Evolutionary conservation across 83 land plant genomes (phyloP), one percentile per base, ranked within the genome.

Genomic region (Picea mariana): DNA sequence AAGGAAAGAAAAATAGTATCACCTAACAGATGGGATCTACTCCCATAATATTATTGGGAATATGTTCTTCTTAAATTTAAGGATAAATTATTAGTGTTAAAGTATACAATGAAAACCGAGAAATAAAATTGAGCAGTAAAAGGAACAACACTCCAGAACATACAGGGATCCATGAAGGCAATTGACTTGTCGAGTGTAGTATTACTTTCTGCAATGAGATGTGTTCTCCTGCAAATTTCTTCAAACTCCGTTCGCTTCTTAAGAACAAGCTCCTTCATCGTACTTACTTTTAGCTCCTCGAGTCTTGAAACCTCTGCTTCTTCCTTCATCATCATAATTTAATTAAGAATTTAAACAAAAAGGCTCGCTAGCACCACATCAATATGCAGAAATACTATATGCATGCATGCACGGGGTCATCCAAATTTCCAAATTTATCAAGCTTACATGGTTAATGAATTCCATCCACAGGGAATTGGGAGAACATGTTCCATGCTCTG

Each of bases 131-230:
- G n/a, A n/a, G n/a, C n/a, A n/a, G n/a, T n/a, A n/a, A n/a, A n/a
- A n/a, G n/a, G n/a, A n/a, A n/a, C n/a, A 17, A 40, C 20, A 42
- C 66, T 8, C 20, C n/a, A 38, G 15, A 85, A 81, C 58, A 24
- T 88, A 91, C 98, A 98, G 72, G 96, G 84, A 59, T 96, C 98
- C 62, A 96, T 87, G 27, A 92, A 87, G 55, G 88, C 91, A 81
- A 89, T 82, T 62, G 88, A 61, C 62, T 80, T 63, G n/a, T 91
- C 99, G 8, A 86, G 58, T 6, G 87, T 62, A 65, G 73, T 78
- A 55, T 83, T 87, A 62, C 76, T 52, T 67, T 92, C 99, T 12
- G 85, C 83, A 65, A 96, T 86, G 87, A 97, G 77, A 73, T 93
- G 99, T 49, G 91, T 87, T 17, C 79, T 80, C 47, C 91, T 86